A percentile compares a stretch with the other conserved stretches of the same genome.
Conservation (phyloP, 805 yeast genomes). For the Candida ipomoeae region DNA sequence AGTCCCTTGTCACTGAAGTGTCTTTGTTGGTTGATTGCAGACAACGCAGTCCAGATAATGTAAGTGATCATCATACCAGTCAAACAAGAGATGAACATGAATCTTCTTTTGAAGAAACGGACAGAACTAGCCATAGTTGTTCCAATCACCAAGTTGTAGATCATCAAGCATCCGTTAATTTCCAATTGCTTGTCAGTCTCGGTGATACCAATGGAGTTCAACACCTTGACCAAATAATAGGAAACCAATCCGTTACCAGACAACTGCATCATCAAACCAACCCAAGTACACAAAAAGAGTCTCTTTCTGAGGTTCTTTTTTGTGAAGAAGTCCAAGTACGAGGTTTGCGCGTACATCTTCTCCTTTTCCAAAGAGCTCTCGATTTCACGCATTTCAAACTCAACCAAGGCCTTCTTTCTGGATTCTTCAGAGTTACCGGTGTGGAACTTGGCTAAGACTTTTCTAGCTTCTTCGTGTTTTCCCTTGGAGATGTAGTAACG, state of each 20-base stretch:
- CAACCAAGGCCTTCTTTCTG: slow-evolving; percentile 16
- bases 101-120: slow-evolving; percentile 33
- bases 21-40: slow-evolving; percentile 44
- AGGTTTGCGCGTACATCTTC: slow-evolving; percentile 27
- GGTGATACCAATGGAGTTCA: slow-evolving; percentile 51
- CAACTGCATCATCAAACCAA: slow-evolving; percentile 40
- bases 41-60: slow-evolving; percentile 40
- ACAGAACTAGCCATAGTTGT: slow-evolving; percentile 19
- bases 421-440: slow-evolving; percentile 34
- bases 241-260: slow-evolving; percentile 53
- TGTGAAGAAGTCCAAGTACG: slow-evolving; percentile 36
- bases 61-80: slow-evolving; percentile 34
- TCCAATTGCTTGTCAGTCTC: slow-evolving; percentile 36
- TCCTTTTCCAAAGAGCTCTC: slow-evolving; percentile 35
- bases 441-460: slow-evolving; percentile 37
- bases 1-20: slow-evolving; percentile 36
- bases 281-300: slow-evolving; percentile 28
- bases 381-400: slow-evolving; percentile 23
- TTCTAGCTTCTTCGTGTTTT: slow-evolving; percentile 40
- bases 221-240: slow-evolving; percentile 48
- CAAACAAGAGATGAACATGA: slow-evolving; percentile 31
- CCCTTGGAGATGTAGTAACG: slow-evolving; percentile 42
- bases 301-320: slow-evolving; percentile 41
- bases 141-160: slow-evolving; percentile 31
- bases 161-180: slow-evolving; percentile 44